Evolutionary conservation across 1,284 basidiomycete species (phyloP).

Genomic region (Ustilago hordei): DNA sequence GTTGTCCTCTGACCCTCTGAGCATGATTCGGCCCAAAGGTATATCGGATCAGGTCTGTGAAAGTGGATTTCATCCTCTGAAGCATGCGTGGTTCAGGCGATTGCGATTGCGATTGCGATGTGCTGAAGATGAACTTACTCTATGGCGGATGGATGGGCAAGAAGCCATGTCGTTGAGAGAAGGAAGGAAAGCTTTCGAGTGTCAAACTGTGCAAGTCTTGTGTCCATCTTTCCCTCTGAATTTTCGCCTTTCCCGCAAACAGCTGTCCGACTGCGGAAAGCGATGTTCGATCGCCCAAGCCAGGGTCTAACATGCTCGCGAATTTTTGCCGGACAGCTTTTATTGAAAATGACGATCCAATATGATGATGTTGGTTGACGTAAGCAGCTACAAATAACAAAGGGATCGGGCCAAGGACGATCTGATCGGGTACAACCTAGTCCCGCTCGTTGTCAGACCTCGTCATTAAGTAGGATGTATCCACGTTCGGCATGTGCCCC

Average conservation of each 20-base stretch:
- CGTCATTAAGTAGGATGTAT: too few relatives aligned
- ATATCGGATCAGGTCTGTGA: slow-evolving; percentile 60
- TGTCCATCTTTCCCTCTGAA: not conserved
- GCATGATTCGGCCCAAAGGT: slow-evolving; percentile 44
- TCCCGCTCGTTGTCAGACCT: too few relatives aligned
- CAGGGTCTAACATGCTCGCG: slow-evolving; percentile 6
- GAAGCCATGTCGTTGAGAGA: slow-evolving; percentile 3
- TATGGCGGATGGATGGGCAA: not conserved
- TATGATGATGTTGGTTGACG: too few relatives aligned
- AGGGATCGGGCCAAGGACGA: too few relatives aligned
- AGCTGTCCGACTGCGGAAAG: slow-evolving; percentile 36
- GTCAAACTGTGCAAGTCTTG: not conserved
- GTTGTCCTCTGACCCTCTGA: slow-evolving; percentile 54
- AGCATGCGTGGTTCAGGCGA: slow-evolving; percentile 6
- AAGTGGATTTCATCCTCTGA: slow-evolving; percentile 50
- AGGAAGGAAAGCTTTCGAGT: not conserved
- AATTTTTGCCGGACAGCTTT: too few relatives aligned
- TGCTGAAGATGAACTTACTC: not conserved
- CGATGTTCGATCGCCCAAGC: slow-evolving; percentile 10
- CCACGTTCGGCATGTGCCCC: too few relatives aligned
- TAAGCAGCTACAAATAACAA: too few relatives aligned
- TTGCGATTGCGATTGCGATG: not conserved
- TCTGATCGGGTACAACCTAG: too few relatives aligned
- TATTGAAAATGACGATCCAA: not conserved
- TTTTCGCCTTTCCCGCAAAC: not conserved